These are phyloP conservation scores for Sugiyamaella paludigena DNA, from an alignment of 1,139 yeast genomes.

Conservation along the genomic window DNA sequence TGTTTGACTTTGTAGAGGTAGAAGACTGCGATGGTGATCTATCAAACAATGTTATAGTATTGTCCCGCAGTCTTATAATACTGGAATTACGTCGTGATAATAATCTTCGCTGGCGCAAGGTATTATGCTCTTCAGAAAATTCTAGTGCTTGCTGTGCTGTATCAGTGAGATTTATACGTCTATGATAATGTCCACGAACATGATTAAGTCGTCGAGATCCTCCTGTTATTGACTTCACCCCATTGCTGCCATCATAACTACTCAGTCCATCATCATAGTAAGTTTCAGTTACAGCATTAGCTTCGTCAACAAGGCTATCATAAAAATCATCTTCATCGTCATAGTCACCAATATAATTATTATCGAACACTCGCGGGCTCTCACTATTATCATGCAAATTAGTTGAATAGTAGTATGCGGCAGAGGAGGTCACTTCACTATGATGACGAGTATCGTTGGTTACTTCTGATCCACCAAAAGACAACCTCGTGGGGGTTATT, in stretches of 20 bases:
- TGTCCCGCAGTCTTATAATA: constrained; percentile 24
- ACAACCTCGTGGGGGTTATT: too few relatives aligned
- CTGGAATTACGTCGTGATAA: constrained; percentile 22
- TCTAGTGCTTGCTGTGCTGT: constrained; percentile 4
- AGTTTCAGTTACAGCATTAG: constrained; percentile 28
- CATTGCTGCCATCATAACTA: too few relatives aligned
- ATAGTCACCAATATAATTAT: constrained; percentile 17
- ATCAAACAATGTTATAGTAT: constrained; percentile 26
- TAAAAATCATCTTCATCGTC: constrained; percentile 22
- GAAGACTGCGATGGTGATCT: constrained; percentile 15
- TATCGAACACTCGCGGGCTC: background rate
- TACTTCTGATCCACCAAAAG: too few relatives aligned
- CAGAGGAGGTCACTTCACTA: too few relatives aligned
- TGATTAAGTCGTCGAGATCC: background rate
- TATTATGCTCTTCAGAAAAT: constrained; percentile 12
- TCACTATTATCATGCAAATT: background rate
- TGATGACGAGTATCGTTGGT: too few relatives aligned
- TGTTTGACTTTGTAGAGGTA: constrained; percentile 11
- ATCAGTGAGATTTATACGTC: constrained; percentile 3
- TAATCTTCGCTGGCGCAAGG: background rate
- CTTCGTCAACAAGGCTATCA: constrained; percentile 32
- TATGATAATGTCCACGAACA: background rate
- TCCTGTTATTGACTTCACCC: background rate
- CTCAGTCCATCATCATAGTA: constrained; percentile 20
- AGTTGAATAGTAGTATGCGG: too few relatives aligned